Evolutionary conservation across 2,329 filamentous ascomycete genomes (phyloP), one percentile per base, ranked within the genome.

Genomic region (Fusarium phyllophilum): DNA sequence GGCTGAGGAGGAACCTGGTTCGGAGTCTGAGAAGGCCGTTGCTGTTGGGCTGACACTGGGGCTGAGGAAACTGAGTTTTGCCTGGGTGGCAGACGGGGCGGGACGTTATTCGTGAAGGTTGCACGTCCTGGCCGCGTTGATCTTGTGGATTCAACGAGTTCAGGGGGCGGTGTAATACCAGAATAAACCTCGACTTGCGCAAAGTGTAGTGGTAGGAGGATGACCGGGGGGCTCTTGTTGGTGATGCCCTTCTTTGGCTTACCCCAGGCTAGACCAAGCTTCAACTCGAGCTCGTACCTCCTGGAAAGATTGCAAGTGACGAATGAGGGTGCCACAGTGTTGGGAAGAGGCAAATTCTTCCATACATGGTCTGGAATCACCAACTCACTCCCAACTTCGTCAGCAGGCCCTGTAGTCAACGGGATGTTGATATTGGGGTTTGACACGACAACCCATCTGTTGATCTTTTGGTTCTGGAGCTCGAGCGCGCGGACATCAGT

Each of bases 261-360:
- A 12, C 93, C 93, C 86, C 94, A 95, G 64, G 90, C 90, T 42
- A 98, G 82, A 4, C 94, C 94, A 13, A 97, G 85, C 67, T 91
- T 91, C 45, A 98, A 85, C 82, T 98, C 94, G 42, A 99, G 84
- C 79, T 95, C 92, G 81, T 99, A 98, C 58, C 85, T 88, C 34
- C 96, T 90, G 58, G 89, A 88, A 55, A 98, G 89, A 81, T 98
- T 98, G 83, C 96, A 99, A 3, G 95, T 94, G 55, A 90, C 87
- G 80, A 99, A 99, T 1, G 91, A 92, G 0, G 96, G 96, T 15
- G 94, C 92, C 17, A 99, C 90, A 0, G 94, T 96, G 80, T 94
- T 96, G 6, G 96, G 96, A 11, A 98, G 85, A 2, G 90, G 86
- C 56, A 89, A 86, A 45, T 86, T 86, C 71, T 89, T 89, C 96